Conservation (phyloP, 2,329 filamentous ascomycete species). For the Cladophialophora yegresii region DNA sequence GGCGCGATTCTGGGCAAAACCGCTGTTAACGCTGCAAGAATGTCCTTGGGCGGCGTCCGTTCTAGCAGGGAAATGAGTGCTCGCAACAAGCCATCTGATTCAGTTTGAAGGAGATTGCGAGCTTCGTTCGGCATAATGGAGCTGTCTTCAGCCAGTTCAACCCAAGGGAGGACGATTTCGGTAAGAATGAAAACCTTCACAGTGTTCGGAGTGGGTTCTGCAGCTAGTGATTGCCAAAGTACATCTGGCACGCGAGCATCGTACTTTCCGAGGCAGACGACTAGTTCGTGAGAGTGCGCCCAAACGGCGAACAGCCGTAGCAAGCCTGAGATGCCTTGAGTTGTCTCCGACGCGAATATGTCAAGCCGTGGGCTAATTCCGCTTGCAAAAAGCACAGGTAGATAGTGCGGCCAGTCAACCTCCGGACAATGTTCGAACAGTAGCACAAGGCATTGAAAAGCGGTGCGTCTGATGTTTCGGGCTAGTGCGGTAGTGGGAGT, state of each 20-base stretch:
- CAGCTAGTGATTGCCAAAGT: constrained; percentile 70
- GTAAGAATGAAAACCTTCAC: constrained; percentile 80
- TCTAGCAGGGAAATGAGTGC: constrained; percentile 77
- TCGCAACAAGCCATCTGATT: constrained; percentile 61
- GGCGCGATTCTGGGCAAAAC: constrained; percentile 29
- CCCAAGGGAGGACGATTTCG: constrained; percentile 63
- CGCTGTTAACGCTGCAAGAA: constrained; percentile 28
- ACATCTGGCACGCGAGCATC: constrained; percentile 64
- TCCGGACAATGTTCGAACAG: constrained; percentile 73
- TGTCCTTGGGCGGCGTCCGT: constrained; percentile 27
- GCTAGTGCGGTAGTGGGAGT: constrained; percentile 40
- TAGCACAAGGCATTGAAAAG: constrained; percentile 78
- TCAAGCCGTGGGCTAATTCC: constrained; percentile 75
- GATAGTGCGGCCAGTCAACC: constrained; percentile 72
- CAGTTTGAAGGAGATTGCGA: constrained; percentile 18
- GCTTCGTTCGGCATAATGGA: constrained; percentile 56
- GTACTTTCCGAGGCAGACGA: constrained; percentile 68
- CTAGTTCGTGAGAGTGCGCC: constrained; percentile 67
- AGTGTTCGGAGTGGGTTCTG: constrained; percentile 76
- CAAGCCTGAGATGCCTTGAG: constrained; percentile 82
- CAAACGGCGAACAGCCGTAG: constrained; percentile 80
- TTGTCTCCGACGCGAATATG: constrained; percentile 79
- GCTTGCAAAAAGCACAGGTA: constrained; percentile 70
- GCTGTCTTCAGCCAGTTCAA: constrained; percentile 49
- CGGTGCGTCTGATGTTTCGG: constrained; percentile 57